phyloP scores from a whole-genome alignment of 305 asterid genomes.

The Euphrasia arctica region DNA sequence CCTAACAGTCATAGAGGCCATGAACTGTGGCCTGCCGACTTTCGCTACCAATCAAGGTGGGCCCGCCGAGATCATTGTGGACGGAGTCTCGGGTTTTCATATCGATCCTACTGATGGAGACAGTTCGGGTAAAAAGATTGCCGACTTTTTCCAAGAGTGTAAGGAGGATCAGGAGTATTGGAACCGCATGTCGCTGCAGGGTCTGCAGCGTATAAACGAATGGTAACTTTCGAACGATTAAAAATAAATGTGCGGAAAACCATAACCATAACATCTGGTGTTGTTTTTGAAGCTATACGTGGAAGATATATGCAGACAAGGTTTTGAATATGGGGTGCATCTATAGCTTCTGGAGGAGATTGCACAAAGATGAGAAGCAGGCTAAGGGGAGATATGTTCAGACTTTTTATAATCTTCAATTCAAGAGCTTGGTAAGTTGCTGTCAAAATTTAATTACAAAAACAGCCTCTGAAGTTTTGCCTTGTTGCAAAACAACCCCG shows the following conservation, averaged over 20 bases:
- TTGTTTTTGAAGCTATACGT: constrained; percentile 65
- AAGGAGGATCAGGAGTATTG: constrained; percentile 63
- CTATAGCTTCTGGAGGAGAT: constrained; percentile 77
- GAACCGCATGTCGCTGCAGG: constrained; percentile 64
- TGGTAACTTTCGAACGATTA: constrained; percentile 39
- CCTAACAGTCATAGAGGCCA: constrained; percentile 85
- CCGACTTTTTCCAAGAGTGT: constrained; percentile 72
- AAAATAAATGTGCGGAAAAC: not conserved
- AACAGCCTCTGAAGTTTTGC: not conserved
- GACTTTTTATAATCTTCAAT: constrained; percentile 73
- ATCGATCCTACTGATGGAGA: constrained; percentile 78
- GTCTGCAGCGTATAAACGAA: constrained; percentile 72
- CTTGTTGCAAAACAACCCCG: not conserved
- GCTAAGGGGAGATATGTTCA: constrained; percentile 76
- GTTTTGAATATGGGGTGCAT: constrained; percentile 79
- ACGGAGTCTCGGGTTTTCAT: constrained; percentile 80
- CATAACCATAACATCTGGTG: no score
- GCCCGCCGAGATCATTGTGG: constrained; percentile 91
- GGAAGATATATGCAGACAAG: constrained; percentile 92
- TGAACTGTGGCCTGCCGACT: constrained; percentile 94
- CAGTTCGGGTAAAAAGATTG: constrained; percentile 76
- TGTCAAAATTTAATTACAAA: not conserved
- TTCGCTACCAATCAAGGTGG: constrained; percentile 94
- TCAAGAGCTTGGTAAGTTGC: constrained; percentile 58
- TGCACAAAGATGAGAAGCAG: constrained; percentile 54